Conservation (phyloP, 768 basidiomycete species). For the Lactarius hatsudake region DNA sequence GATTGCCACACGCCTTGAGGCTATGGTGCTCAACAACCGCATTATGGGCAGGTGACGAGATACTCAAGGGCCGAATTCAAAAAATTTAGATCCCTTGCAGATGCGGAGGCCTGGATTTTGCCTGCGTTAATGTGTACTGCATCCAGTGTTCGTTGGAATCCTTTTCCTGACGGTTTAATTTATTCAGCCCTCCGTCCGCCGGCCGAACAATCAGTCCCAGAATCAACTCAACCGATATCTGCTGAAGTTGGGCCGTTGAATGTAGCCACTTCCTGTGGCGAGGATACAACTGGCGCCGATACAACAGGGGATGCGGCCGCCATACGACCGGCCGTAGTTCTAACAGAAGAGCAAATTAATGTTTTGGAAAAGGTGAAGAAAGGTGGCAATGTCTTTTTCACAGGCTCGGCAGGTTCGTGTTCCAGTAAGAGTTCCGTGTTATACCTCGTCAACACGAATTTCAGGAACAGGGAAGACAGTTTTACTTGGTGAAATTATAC, state of each 20-base stretch:
- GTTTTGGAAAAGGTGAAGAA: constrained; percentile 53
- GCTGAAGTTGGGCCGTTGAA: background rate
- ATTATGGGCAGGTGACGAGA: constrained; percentile 44
- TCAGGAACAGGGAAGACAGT: constrained; percentile 85
- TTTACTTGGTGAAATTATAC: constrained; percentile 71
- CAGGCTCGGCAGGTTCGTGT: constrained; percentile 71
- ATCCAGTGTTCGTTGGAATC: background rate
- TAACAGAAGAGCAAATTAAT: constrained; percentile 52
- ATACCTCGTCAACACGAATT: background rate
- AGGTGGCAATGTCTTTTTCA: constrained; percentile 76
- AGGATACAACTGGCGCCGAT: background rate
- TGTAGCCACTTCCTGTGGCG: background rate
- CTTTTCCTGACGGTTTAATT: background rate
- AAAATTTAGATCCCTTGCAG: constrained; percentile 44
- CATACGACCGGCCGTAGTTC: constrained; percentile 29
- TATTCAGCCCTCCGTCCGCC: background rate
- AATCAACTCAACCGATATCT: background rate
- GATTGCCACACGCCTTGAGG: background rate
- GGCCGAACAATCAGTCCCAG: background rate
- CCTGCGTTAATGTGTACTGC: background rate
- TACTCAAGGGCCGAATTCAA: constrained; percentile 53
- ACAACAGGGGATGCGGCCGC: background rate
- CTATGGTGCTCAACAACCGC: background rate
- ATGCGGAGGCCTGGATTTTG: constrained; percentile 54
- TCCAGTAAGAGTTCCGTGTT: background rate